Conservation (phyloP, 2,329 filamentous ascomycete species). For the Trichocomaceae sp. region DNA sequence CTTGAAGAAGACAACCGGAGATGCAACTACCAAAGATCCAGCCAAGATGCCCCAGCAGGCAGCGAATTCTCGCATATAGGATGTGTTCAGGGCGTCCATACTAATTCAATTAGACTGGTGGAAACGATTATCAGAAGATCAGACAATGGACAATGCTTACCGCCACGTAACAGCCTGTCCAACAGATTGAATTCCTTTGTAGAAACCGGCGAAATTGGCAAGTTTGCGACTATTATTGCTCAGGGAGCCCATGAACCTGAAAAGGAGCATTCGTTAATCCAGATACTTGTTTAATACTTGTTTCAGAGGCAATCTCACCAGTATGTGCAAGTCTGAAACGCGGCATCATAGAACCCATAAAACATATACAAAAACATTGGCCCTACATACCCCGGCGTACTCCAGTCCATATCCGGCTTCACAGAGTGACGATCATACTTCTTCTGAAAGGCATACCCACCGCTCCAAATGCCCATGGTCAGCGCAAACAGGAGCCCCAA, state of each 20-base stretch:
- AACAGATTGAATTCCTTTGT: slow-evolving; percentile 86
- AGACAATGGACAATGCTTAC: slow-evolving; percentile 21
- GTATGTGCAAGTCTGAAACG: slow-evolving; percentile 86
- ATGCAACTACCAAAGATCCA: slow-evolving; percentile 67
- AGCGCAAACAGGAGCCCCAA: slow-evolving; percentile 58
- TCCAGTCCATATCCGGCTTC: slow-evolving; percentile 55
- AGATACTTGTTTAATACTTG: background rate
- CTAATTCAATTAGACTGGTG: slow-evolving; percentile 32
- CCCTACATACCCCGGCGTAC: slow-evolving; percentile 59
- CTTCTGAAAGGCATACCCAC: slow-evolving; percentile 70
- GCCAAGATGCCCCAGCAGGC: slow-evolving; percentile 69
- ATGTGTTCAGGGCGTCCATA: slow-evolving; percentile 55
- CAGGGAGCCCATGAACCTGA: slow-evolving; percentile 81
- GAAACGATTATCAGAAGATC: background rate
- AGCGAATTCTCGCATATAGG: slow-evolving; percentile 67
- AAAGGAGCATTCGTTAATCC: background rate
- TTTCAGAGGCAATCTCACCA: slow-evolving; percentile 55
- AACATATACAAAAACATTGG: slow-evolving; percentile 88
- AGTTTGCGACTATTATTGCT: slow-evolving; percentile 89
- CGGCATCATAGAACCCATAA: slow-evolving; percentile 82
- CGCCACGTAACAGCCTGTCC: slow-evolving; percentile 58
- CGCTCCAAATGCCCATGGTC: slow-evolving; percentile 76
- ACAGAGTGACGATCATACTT: slow-evolving; percentile 46
- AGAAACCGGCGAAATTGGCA: slow-evolving; percentile 86
- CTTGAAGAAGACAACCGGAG: slow-evolving; percentile 70